Conservation (phyloP, 768 basidiomycete species). For the Chalciporus chontae region DNA sequence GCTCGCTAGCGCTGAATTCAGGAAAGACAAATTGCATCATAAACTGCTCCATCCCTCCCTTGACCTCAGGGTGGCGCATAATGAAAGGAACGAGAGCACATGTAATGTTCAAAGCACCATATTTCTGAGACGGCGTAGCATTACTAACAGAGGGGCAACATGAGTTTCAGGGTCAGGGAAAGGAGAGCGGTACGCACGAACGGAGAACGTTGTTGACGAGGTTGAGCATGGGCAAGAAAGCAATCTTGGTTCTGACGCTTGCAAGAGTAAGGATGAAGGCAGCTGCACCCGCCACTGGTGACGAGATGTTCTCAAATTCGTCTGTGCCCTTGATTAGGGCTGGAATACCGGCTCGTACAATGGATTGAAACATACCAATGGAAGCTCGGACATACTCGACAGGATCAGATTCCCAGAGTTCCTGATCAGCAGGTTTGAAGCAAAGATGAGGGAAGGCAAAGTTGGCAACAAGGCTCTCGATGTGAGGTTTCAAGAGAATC, state of each 20-base stretch:
- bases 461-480: constrained; percentile 68
- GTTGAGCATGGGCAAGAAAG: constrained; percentile 75
- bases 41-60: constrained; percentile 73
- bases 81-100: constrained; percentile 73
- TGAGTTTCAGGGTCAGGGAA: neutral
- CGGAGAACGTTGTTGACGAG: constrained; percentile 75
- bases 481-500: constrained; percentile 82
- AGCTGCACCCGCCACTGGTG: constrained; percentile 75
- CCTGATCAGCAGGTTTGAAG: constrained; percentile 64
- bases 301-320: constrained; percentile 75
- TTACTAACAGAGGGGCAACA: constrained; percentile 29
- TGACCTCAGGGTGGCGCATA: constrained; percentile 81
- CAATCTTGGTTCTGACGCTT: constrained; percentile 74
- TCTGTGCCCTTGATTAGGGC: constrained; percentile 43
- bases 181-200: constrained; percentile 41
- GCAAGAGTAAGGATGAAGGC: constrained; percentile 78
- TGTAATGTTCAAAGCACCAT: constrained; percentile 83
- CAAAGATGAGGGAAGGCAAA: constrained; percentile 87
- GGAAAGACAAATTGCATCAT: constrained; percentile 70
- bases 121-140: constrained; percentile 61
- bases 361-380: constrained; percentile 49
- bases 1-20: constrained; percentile 61
- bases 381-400: constrained; percentile 76
- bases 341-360: neutral
- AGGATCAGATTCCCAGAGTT: constrained; percentile 78